Evolutionary conservation across 148 eudicot genomes (phyloP).

Genomic region (Nyssa sinensis): DNA sequence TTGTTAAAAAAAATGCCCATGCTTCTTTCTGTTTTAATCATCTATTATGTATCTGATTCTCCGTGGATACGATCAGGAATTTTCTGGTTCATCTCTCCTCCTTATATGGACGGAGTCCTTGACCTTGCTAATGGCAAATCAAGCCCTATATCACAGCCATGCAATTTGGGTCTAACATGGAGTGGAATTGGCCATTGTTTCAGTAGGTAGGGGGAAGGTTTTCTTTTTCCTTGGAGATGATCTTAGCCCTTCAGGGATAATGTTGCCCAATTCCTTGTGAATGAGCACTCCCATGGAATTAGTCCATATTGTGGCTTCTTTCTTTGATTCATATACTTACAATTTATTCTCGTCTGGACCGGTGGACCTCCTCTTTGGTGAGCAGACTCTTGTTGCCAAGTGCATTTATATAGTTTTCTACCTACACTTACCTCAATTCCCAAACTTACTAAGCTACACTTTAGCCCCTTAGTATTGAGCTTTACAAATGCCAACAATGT

Average conservation of each 20-base stretch:
- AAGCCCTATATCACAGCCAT: slow-evolving; percentile 21
- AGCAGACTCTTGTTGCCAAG: slow-evolving; percentile 9
- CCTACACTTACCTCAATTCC: slow-evolving; percentile 27
- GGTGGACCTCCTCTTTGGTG: slow-evolving; percentile 12
- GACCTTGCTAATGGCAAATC: slow-evolving; percentile 24
- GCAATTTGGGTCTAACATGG: not conserved
- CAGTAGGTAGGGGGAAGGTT: slow-evolving; percentile 11
- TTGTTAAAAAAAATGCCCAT: too few species aligned
- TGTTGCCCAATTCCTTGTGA: slow-evolving; percentile 14
- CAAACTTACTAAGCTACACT: slow-evolving; percentile 21
- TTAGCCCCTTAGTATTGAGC: slow-evolving; percentile 21
- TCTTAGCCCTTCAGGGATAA: slow-evolving; percentile 9
- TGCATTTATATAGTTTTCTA: slow-evolving; percentile 15
- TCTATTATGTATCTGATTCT: not conserved
- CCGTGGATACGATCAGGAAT: slow-evolving; percentile 23
- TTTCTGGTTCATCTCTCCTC: slow-evolving; percentile 18
- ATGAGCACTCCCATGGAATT: slow-evolving; percentile 2
- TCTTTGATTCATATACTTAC: not conserved
- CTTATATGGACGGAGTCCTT: slow-evolving; percentile 24
- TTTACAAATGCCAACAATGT: slow-evolving; percentile 12
- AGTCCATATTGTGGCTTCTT: not conserved
- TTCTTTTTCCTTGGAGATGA: slow-evolving; percentile 20
- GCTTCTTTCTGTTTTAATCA: not conserved
- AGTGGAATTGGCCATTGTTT: slow-evolving; percentile 24
- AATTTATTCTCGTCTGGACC: slow-evolving; percentile 19